Conservation (phyloP, 2,329 filamentous ascomycete genomes). For the Ophiognomonia clavigignenti-juglandacearum region DNA sequence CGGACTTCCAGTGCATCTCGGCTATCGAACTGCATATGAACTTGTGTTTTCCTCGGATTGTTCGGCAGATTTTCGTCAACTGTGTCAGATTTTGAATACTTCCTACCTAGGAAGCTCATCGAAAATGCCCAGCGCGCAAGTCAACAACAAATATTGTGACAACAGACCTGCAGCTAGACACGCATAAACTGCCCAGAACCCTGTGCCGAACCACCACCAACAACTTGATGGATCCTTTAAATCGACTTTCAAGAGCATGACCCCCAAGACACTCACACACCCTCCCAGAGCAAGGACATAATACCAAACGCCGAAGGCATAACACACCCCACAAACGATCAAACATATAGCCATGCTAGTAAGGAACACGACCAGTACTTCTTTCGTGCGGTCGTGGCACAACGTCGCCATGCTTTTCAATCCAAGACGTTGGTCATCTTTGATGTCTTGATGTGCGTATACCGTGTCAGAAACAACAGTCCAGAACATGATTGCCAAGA, state of each 20-base stretch:
- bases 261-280: neutral
- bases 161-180: too few species aligned
- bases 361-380: neutral
- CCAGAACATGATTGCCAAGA: neutral
- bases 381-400: neutral
- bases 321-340: neutral
- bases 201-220: neutral
- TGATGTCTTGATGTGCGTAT: slow-evolving; percentile 23
- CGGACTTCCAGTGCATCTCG: too few species aligned
- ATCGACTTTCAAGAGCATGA: neutral
- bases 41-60: too few species aligned
- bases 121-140: too few species aligned
- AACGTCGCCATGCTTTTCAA: slow-evolving; percentile 21
- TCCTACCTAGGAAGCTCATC: too few species aligned
- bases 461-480: neutral
- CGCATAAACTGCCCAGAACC: too few species aligned
- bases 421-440: slow-evolving; percentile 24
- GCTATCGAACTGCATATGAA: too few species aligned
- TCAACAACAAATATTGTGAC: too few species aligned
- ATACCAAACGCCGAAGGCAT: neutral
- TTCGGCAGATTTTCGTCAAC: too few species aligned
- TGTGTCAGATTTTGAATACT: too few species aligned
- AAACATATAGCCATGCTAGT: neutral
- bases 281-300: neutral
- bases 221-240: neutral